Evolutionary conservation across 352 stramenopile genomes (phyloP), one percentile per base, ranked within the genome.

Genomic region (Pythium rishiriense): DNA sequence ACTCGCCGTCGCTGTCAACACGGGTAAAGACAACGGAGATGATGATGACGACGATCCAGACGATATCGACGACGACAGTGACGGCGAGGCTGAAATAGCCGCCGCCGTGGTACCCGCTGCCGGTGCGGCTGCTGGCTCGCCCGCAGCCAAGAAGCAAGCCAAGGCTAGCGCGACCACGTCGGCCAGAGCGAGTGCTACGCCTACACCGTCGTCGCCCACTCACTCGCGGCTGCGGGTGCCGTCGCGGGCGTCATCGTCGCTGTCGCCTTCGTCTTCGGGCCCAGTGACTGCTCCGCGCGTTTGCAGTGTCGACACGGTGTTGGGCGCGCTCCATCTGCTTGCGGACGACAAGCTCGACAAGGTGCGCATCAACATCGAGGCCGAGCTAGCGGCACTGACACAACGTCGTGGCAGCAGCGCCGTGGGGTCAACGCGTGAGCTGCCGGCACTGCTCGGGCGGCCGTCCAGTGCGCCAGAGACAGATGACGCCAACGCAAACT

Each of bases 291-390:
- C 66, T 0, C 83, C 83, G 26, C 68, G 83, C 41, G 68, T 64
- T 10, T 91, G 83, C 61, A 88, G 79, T 57, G 71, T 68, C 9
- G 83, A 91, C 50, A 57, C 74, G 22, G 78, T 90, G 41, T 53
- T 91, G 17, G 83, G 83, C 1, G 64, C 53, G 33, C 71, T 88
- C 21, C 67, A 82, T 59, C 57, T 85, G 15, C 62, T 91, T n/a
- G 64, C 69, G 24, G 83, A 88, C 59, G 60, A 72, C 3, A 69
- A 65, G 26, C 70, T 76, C 42, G 80, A 88, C 35, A 91, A 91
- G 29, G 73, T 87, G 24, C 73, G 73, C 33, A 59, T 91, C 11
- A 84, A 88, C 33, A 65, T 91, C 29, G 82, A 89, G 3, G 70
- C 66, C 4, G 82, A 89, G 52, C 70, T 91, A 11, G 78, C 74